Conservation (phyloP, 1,139 yeast genomes). For the Pneumocystis wakefieldiae region DNA sequence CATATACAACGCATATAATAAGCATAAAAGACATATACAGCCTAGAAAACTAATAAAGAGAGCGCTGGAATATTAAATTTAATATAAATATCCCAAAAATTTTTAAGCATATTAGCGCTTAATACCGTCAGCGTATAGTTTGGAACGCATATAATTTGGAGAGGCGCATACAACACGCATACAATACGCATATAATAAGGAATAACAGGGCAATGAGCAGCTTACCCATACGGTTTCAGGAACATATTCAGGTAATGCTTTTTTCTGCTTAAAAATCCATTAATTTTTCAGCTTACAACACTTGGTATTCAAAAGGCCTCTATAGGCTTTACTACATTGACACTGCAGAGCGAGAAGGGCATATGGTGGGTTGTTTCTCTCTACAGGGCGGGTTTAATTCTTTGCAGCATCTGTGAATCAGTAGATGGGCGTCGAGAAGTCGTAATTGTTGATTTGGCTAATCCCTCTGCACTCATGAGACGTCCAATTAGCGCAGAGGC, state of each 20-base stretch:
- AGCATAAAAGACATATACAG: too few species aligned
- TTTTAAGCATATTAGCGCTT: too few species aligned
- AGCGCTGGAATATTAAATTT: too few species aligned
- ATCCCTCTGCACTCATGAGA: constrained; percentile 31
- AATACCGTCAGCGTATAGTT: too few species aligned
- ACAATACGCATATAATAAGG: background rate
- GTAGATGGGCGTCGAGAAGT: constrained; percentile 66
- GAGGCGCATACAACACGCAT: background rate
- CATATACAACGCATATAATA: too few species aligned
- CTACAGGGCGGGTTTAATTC: background rate
- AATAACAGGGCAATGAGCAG: background rate
- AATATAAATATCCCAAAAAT: too few species aligned
- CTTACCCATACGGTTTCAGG: background rate
- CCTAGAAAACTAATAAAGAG: too few species aligned
- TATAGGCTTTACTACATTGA: constrained; percentile 83
- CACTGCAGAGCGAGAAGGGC: constrained; percentile 82
- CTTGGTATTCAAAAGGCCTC: constrained; percentile 73
- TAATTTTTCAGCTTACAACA: constrained; percentile 42
- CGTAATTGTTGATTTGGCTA: constrained; percentile 73
- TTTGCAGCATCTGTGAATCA: constrained; percentile 59
- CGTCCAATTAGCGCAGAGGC: constrained; percentile 96
- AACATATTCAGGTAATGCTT: background rate
- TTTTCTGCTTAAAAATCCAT: background rate
- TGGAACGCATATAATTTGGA: constrained; percentile 12
- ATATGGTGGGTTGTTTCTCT: constrained; percentile 32